A percentile compares a stretch with the other conserved stretches of the same genome.
Evolutionary conservation across 2,329 filamentous ascomycete genomes (phyloP).

Genomic region (Cladorrhinum sp.): DNA sequence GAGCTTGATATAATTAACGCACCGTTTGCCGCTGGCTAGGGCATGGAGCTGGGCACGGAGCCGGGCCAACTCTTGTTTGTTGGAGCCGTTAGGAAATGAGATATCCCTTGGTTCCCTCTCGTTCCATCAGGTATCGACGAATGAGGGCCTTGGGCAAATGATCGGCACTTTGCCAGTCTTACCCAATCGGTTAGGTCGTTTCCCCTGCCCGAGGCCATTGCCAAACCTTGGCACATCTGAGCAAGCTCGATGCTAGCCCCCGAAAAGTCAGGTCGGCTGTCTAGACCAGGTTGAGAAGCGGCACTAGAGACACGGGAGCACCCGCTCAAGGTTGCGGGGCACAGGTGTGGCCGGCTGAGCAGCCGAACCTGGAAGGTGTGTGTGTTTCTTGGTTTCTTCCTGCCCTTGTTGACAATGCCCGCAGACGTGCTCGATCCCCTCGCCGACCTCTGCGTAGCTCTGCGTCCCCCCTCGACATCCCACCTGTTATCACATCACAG

Average conservation of each 20-base stretch:
- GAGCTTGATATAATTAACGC: too few relatives aligned
- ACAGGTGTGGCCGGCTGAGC: constrained; percentile 12
- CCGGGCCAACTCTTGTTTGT: background rate
- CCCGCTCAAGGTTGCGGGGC: constrained; percentile 18
- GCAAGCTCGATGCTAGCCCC: constrained; percentile 9
- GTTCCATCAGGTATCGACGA: background rate
- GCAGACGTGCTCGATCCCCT: constrained; percentile 1
- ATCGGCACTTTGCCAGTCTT: constrained; percentile 4
- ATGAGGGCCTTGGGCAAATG: background rate
- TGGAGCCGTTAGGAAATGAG: background rate
- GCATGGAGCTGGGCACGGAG: too few relatives aligned
- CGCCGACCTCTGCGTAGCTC: too few relatives aligned
- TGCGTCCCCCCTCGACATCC: too few relatives aligned
- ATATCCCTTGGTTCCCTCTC: too few relatives aligned
- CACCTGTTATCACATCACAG: constrained; percentile 5
- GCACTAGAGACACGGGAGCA: constrained; percentile 17
- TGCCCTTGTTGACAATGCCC: constrained; percentile 14
- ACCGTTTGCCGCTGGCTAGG: too few relatives aligned
- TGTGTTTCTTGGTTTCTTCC: constrained; percentile 6
- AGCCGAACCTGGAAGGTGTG: constrained; percentile 27
- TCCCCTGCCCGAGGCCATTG: background rate
- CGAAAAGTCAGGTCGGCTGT: constrained; percentile 18
- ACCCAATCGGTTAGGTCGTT: constrained; percentile 10
- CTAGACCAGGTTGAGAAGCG: background rate
- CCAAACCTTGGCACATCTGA: constrained; percentile 5